Evolutionary conservation across 768 basidiomycete genomes (phyloP).

Genomic region (Russula sp.): DNA sequence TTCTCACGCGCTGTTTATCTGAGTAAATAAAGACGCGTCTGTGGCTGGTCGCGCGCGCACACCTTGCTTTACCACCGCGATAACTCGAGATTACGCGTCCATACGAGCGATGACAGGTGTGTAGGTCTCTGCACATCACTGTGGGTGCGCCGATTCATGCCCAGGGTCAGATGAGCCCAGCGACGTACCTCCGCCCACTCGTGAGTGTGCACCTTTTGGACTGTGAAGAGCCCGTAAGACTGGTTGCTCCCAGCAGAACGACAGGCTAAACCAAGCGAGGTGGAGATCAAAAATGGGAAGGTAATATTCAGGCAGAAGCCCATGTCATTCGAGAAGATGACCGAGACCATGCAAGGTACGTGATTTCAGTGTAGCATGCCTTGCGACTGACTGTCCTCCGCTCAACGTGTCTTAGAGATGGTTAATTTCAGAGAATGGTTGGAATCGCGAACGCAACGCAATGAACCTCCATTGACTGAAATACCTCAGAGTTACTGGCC

Average conservation of each 20-base stretch:
- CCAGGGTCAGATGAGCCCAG: neutral
- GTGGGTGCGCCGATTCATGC: neutral
- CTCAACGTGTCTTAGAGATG: constrained; percentile 44
- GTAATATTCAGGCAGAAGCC: constrained; percentile 71
- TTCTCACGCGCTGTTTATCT: constrained; percentile 9
- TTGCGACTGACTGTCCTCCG: neutral
- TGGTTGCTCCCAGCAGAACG: constrained; percentile 33
- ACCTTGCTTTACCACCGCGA: constrained; percentile 2
- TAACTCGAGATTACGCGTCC: constrained; percentile 6
- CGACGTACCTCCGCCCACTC: neutral
- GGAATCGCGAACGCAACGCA: constrained; percentile 43
- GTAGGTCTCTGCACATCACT: neutral
- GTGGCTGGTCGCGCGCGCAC: neutral
- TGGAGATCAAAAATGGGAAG: constrained; percentile 73
- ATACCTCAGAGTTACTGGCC: constrained; percentile 68
- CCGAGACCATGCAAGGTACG: constrained; percentile 77
- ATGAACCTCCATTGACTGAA: constrained; percentile 44
- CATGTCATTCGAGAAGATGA: constrained; percentile 67
- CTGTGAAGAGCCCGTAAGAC: neutral
- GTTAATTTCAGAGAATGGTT: constrained; percentile 73
- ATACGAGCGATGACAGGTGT: constrained; percentile 5
- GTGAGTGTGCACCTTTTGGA: constrained; percentile 6
- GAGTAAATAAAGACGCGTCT: constrained; percentile 16
- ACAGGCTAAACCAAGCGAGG: constrained; percentile 39
- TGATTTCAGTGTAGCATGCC: neutral